phyloP scores from a whole-genome alignment of 345 rosid genomes.

The Populus davidiana region DNA sequence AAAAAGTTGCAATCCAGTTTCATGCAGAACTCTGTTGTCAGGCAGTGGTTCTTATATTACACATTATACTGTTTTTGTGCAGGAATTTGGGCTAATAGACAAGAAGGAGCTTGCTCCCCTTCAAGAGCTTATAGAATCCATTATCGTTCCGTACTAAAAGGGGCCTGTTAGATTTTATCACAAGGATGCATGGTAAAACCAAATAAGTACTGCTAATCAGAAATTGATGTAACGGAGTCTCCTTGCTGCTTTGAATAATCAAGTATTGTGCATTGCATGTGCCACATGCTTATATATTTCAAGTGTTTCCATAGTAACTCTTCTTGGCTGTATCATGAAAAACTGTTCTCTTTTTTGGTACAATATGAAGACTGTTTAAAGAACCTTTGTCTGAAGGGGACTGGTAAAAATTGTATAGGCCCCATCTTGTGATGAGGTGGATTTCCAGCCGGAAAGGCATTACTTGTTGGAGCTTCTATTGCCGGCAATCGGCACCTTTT shows the following conservation, averaged over 20 bases:
- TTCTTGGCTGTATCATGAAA: too few relatives aligned
- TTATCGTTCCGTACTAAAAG: conserved; percentile 64
- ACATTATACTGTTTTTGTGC: conserved; percentile 14
- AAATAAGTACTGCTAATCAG: conserved; percentile 1
- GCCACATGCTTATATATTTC: too few relatives aligned
- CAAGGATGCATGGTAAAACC: not conserved
- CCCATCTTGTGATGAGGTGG: too few relatives aligned
- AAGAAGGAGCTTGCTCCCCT: conserved; percentile 98
- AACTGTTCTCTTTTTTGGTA: too few relatives aligned
- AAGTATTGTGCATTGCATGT: not conserved
- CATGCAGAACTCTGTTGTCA: not conserved
- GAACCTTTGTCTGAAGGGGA: too few relatives aligned
- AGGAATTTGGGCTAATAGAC: conserved; percentile 95
- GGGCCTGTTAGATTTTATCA: not conserved
- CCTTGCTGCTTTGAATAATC: not conserved
- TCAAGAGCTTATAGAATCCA: conserved; percentile 92
- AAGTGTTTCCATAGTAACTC: too few relatives aligned
- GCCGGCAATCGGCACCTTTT: too few relatives aligned
- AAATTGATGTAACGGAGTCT: not conserved
- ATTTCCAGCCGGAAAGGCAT: too few relatives aligned
- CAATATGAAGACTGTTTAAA: too few relatives aligned
- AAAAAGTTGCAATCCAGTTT: not conserved
- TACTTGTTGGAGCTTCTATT: too few relatives aligned
- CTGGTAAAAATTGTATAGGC: too few relatives aligned
- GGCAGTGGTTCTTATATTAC: not conserved